Conservation (phyloP, 345 rosid genomes). For the Pistacia atlantica region DNA sequence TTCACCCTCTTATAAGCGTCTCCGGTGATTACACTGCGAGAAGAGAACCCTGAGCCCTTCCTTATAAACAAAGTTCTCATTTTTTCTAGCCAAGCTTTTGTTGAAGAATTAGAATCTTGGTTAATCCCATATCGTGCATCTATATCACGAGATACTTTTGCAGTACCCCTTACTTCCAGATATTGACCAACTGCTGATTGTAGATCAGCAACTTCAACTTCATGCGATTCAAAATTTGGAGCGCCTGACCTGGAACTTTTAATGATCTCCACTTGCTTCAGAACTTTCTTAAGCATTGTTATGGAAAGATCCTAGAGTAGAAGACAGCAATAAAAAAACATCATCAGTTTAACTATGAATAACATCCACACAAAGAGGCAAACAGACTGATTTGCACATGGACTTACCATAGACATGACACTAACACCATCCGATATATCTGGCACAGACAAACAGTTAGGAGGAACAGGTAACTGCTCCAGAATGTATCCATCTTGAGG, state of each 20-base stretch:
- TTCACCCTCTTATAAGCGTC: slow-evolving; percentile 78
- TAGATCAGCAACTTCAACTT: slow-evolving; percentile 72
- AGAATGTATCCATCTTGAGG: slow-evolving; percentile 93
- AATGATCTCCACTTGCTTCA: slow-evolving; percentile 70
- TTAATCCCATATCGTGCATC: slow-evolving; percentile 60
- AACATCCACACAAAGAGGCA: slow-evolving; percentile 8
- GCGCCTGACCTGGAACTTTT: slow-evolving; percentile 71
- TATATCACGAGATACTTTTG: slow-evolving; percentile 62
- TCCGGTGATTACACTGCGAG: slow-evolving; percentile 94
- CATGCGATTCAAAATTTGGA: slow-evolving; percentile 85
- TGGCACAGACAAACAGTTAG: slow-evolving; percentile 91
- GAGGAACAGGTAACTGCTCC: slow-evolving; percentile 85
- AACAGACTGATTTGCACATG: slow-evolving; percentile 5
- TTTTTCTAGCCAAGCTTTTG: slow-evolving; percentile 93
- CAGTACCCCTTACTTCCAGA: slow-evolving; percentile 80
- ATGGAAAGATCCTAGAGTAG: slow-evolving; percentile 74
- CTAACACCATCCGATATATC: slow-evolving; percentile 83
- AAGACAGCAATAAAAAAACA: slow-evolving; percentile 16
- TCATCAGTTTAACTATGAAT: neutral
- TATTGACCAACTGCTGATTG: slow-evolving; percentile 72
- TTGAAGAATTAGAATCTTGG: slow-evolving; percentile 58
- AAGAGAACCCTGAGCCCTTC: slow-evolving; percentile 94
- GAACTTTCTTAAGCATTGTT: slow-evolving; percentile 75
- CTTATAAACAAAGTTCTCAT: slow-evolving; percentile 84
- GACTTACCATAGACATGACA: slow-evolving; percentile 85